phyloP scores from a whole-genome alignment of 23 red algal species.

The Gracilaria gracilis region DNA sequence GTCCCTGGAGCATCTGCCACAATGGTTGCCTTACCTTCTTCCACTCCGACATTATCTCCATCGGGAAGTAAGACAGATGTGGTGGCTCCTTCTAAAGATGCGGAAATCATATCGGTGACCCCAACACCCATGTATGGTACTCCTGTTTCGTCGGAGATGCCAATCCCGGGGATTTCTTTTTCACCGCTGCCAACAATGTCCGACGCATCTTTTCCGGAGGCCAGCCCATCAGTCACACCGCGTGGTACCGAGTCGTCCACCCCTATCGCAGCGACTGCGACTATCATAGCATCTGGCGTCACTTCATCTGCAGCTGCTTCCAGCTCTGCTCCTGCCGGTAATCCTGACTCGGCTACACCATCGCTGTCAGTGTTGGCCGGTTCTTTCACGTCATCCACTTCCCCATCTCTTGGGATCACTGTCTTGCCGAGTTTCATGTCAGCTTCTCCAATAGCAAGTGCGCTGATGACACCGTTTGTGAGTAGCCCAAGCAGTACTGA shows the following conservation, averaged over 20 bases:
- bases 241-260: background rate
- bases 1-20: background rate
- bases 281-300: slow-evolving; percentile 3
- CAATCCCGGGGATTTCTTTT: too few species aligned
- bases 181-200: too few species aligned
- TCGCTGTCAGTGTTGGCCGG: background rate
- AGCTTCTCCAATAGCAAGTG: background rate
- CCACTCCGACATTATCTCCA: background rate
- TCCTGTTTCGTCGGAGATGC: too few species aligned
- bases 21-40: background rate
- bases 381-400: background rate
- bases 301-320: background rate
- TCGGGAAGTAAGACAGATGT: background rate
- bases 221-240: background rate
- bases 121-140: too few species aligned
- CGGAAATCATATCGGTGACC: background rate
- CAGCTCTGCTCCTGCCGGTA: background rate
- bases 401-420: background rate
- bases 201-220: background rate
- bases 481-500: background rate
- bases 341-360: background rate
- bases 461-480: background rate
- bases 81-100: background rate
- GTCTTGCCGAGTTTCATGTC: background rate
- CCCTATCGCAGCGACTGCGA: too few species aligned